Evolutionary conservation across 2,329 filamentous ascomycete genomes (phyloP), one percentile per base, ranked within the genome.

Genomic region (Cytospora leucostoma): DNA sequence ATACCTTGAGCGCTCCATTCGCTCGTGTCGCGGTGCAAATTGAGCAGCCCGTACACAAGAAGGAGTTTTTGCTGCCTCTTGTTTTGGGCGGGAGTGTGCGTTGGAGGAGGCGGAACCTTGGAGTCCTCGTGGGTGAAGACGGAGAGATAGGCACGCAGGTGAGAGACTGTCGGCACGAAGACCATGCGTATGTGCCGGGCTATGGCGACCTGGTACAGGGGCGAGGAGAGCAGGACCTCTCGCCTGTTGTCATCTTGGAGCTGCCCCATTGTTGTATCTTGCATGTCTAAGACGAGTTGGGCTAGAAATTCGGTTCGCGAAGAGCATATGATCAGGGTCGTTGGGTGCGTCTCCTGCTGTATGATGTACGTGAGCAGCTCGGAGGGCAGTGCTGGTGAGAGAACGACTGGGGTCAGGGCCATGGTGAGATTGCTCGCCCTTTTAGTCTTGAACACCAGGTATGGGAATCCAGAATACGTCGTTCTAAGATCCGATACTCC

Each of bases 1-100:
- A 93, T 73, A 0, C 90, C 91, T 74, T 93, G 90, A 0, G 87
- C 89, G 57, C 88, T 92, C 84, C 89, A 93, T 65, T 91, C 88
- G 66, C 86, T 86, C 0, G 88, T 90, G 60, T 84, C 81, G 32
- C 84, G 82, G 72, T 93, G 91, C 50, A 90, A 73, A 21, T 82
- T 77, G 17, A 93, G 71, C 50, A 90, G 80, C 57, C 88, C 87
- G 68, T 91, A 89, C 1, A 90, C 75, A 1, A 91, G 73, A 3
- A 92, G 75, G 72, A 0, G 83, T n/a, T n/a, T n/a, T n/a, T n/a
- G 81, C 21, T 66, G 61, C 32, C 66, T 59, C 34, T 38, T 37
- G 15, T 12, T 21, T 5, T 11, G 32, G 13, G 40, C 33, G 15
- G 62, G 12, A 38, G 53, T 27, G 3, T 59, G 37, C 57, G 68